A percentile compares a stretch with the other conserved stretches of the same genome.
phyloP scores from a whole-genome alignment of 192 early-diverging fungal species.

The Cladochytrium replicatum region DNA sequence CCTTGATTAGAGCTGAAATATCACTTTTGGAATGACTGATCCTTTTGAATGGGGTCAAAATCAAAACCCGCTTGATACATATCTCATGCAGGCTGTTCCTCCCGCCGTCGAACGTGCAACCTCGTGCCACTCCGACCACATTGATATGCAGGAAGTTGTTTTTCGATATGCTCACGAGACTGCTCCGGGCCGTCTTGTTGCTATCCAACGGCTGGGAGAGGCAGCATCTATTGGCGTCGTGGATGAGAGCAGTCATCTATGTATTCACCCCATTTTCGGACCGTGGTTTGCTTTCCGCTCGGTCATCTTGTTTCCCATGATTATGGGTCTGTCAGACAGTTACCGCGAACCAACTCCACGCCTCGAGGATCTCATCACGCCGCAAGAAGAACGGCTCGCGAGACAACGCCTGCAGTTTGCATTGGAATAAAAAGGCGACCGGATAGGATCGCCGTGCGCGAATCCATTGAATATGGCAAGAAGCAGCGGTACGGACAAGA shows the following conservation, averaged over 20 bases:
- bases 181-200: too few relatives aligned
- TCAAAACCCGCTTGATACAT: too few relatives aligned
- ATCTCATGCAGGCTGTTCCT: too few relatives aligned
- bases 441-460: conserved; percentile 11
- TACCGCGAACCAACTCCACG: conserved; percentile 12
- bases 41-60: too few relatives aligned
- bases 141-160: too few relatives aligned
- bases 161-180: too few relatives aligned
- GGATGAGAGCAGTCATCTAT: conserved; percentile 9
- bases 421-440: conserved; percentile 13
- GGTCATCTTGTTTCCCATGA: conserved; percentile 20
- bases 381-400: conserved; percentile 1
- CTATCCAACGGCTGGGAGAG: too few relatives aligned
- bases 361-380: not conserved
- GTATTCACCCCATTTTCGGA: conserved; percentile 18
- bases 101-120: too few relatives aligned
- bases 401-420: conserved; percentile 1
- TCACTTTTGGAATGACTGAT: too few relatives aligned
- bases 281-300: conserved; percentile 32
- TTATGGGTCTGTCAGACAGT: not conserved
- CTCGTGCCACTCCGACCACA: too few relatives aligned
- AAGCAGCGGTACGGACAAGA: conserved; percentile 6
- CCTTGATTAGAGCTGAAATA: too few relatives aligned
- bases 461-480: not conserved
- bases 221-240: conserved; percentile 4